Evolutionary conservation across 345 rosid species (phyloP), one percentile per base, ranked within the genome.

Genomic region (Populus pruinosa): DNA sequence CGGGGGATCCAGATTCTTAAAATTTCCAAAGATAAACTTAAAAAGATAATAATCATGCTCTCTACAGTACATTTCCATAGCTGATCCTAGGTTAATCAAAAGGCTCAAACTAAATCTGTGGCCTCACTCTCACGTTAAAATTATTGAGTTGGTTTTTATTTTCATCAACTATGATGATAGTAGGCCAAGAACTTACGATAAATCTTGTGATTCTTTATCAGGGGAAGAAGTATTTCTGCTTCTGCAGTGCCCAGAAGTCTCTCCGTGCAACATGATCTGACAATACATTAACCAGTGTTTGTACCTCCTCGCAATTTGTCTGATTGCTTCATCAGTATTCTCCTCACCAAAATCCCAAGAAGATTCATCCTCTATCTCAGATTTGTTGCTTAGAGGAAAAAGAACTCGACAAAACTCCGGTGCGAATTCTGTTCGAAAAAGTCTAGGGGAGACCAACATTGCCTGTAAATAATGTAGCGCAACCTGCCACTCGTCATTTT

Each of bases 281-380:
- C 85, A 86, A 79, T 93, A 93, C 85, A 93, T 91, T 76, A 90
- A 78, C 91, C 90, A 89, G 73, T 91, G 89, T 38, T 92, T 93
- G 83, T 84, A 89, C 78, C 80, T 87, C 55, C 82, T 87, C 17
- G 93, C 89, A 70, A 80, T 82, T 75, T 85, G 86, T 80, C 86
- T 86, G 33, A 88, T 82, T 47, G 72, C 79, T 68, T 86, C 88
- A 25, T 71, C 72, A 14, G 76, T 70, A 59, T 35, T 75, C 5
- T 43, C 77, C 69, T 79, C 72, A 7, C 64, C 72, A 41, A 63
- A 55, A 1, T 82, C 71, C 1, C 25, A 29, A 33, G 55, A 69
- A 25, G 82, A 69, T 47, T 59, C 78, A 39, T 29, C 74, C 18
- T 76, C 78, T 17, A 64, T 23, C 21, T 76, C 43, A 25, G 41